A percentile compares a stretch with the other conserved stretches of the same genome.
Evolutionary conservation across 1,284 basidiomycete species (phyloP).

Genomic region (Cutaneotrichosporon daszewskae): DNA sequence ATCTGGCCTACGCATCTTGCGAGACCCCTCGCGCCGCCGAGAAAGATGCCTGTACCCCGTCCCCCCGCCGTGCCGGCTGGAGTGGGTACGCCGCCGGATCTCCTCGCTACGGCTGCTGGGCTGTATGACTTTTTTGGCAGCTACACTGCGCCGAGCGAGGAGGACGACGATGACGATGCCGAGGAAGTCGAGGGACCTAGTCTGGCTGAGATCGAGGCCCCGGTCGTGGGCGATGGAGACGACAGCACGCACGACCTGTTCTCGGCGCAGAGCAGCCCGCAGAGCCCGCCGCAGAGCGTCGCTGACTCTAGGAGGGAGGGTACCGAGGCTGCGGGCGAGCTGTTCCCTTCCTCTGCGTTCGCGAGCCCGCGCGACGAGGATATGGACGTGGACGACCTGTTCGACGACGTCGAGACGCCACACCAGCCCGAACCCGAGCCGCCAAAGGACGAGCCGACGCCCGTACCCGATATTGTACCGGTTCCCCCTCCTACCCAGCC

Average conservation of each 20-base stretch:
- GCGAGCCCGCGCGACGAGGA: slow-evolving; percentile 5
- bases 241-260: slow-evolving; percentile 33
- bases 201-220: neutral
- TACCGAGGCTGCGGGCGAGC: slow-evolving; percentile 3
- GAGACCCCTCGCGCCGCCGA: slow-evolving; percentile 4
- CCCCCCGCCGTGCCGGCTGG: neutral
- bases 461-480: neutral
- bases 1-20: slow-evolving; percentile 39
- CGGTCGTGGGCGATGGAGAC: slow-evolving; percentile 7
- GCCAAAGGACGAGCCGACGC: neutral
- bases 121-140: slow-evolving; percentile 32
- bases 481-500: neutral
- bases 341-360: slow-evolving; percentile 7
- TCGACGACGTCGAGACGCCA: slow-evolving; percentile 11
- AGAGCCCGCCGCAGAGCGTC: no score
- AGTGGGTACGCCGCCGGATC: slow-evolving; percentile 15
- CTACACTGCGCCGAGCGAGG: slow-evolving; percentile 24
- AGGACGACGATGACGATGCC: slow-evolving; percentile 13
- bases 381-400: slow-evolving; percentile 20
- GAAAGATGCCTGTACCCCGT: neutral
- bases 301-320: no score
- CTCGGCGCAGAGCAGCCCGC: slow-evolving; percentile 23
- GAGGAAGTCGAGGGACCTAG: slow-evolving; percentile 7
- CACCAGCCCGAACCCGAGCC: neutral
- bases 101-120: slow-evolving; percentile 26